These are phyloP conservation scores for Crithidia bombi DNA, from an alignment of 208 protist genomes.

Conservation along the genomic window DNA sequence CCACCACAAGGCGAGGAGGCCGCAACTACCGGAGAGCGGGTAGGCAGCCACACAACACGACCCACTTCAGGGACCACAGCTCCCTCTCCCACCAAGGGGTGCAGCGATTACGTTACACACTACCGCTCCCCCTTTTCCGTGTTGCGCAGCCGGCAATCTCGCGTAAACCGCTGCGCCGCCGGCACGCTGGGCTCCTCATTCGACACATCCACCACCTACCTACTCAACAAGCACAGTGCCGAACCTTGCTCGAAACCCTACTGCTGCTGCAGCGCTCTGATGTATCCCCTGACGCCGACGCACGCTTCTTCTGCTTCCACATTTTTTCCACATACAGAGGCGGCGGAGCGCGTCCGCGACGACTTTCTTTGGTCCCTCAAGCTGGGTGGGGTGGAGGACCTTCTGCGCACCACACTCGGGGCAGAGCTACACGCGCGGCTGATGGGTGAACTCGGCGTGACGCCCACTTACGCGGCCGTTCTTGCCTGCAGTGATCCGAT, in stretches of 20 bases:
- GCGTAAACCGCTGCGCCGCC: slow-evolving; percentile 45
- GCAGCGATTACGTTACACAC: slow-evolving; percentile 13
- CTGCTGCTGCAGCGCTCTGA: slow-evolving; percentile 33
- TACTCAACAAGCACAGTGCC: background rate
- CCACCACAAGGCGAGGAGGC: slow-evolving; percentile 11
- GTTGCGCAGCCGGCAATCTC: slow-evolving; percentile 47
- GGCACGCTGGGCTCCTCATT: slow-evolving; percentile 31
- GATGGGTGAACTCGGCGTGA: slow-evolving; percentile 22
- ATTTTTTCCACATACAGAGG: slow-evolving; percentile 8
- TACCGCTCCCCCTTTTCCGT: slow-evolving; percentile 73
- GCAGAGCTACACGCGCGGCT: slow-evolving; percentile 34
- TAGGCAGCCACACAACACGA: background rate
- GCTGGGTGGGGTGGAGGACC: slow-evolving; percentile 45
- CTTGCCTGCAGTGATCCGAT: slow-evolving; percentile 28
- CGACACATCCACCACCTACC: slow-evolving; percentile 6
- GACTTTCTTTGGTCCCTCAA: slow-evolving; percentile 73
- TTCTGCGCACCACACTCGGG: slow-evolving; percentile 33
- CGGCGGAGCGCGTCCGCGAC: slow-evolving; percentile 42
- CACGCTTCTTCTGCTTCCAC: background rate
- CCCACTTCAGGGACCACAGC: background rate
- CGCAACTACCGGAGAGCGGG: background rate
- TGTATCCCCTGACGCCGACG: slow-evolving; percentile 32
- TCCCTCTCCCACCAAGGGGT: background rate
- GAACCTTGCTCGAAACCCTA: slow-evolving; percentile 13
- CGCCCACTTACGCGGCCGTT: background rate